Evolutionary conservation across 371 early-diverging fungal genomes (phyloP), one percentile per base, ranked within the genome.

Genomic region (Rhizomucor miehei): DNA sequence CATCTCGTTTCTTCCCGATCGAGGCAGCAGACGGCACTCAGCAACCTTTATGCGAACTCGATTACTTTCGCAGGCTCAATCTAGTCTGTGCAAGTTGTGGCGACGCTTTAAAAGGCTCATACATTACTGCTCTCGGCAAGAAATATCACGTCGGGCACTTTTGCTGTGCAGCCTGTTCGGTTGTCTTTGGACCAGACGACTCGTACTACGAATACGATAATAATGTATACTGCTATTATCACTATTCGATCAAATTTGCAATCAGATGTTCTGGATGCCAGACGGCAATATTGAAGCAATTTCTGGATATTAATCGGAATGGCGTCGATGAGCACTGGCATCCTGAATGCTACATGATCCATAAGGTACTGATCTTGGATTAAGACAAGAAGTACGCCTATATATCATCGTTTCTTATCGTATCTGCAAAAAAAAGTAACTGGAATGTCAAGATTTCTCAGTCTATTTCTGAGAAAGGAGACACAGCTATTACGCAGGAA

Each of bases 341-440:
- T 75, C 97, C 97, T 17, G 95, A 95, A 69, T 98, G 99, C 73
- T 98, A 98, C 71, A 97, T 95, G 98, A 93, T 98, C 46, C 90
- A 93, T 77, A 97, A 93, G 53, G 77, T 71, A 65, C 34, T 17
- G 16, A 40, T 21, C 10, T 8, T 19, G 21, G 4, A 25, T 40
- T 6, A 13, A 40, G 1, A 11, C 14, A 20, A 38, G 16, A 13
- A 19, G 11, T 13, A 45, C 29, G 25, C 10, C 6, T n/a, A 12
- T 48, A 12, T 14, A 24, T n/a, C 29, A 34, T 48, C 14, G 25
- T 13, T n/a, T 13, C 47, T 50, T 9, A 14, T 37, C 16, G 20
- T n/a, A 36, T 34, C 19, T 11, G n/a, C n/a, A n/a, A n/a, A n/a
- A n/a, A 24, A 29, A 16, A 29, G 50, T 49, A n/a, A 29, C 17